Base-by-base conservation (phyloP, 768 basidiomycete species). In the Mycena crocata region DNA sequence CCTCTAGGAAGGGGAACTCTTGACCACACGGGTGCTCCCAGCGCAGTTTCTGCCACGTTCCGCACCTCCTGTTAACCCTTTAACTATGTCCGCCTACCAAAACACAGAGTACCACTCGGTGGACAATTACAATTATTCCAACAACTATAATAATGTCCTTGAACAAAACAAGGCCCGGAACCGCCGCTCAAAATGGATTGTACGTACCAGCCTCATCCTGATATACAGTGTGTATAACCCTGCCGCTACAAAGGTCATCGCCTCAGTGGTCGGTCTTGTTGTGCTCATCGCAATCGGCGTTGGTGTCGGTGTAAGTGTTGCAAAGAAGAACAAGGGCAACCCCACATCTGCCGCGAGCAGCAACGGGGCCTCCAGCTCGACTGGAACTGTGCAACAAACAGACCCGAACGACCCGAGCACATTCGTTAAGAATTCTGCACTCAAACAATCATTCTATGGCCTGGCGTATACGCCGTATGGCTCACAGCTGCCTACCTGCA, bases 401-500 rank as follows among this genome's bases (percentile, higher is more conserved):
- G 77, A 86, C 72, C 80, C 86, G 12, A 83, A 79, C 66, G 88
- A 96, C 76, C 94, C 95, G 3, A 94, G 89, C 77, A 84, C 86
- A 19, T 98, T 97, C 77, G 77, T 80, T 30, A 92, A 90, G 79
- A 87, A 97, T 76, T 52, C 86, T 2, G 84, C 85, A 30, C 79
- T 97, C 49, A 85, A 90, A 68, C 87, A 93, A 70, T 84, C 89
- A 2, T 93, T 98, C 79, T 98, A 90, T 75, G 95, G 93, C 12
- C 71, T 97, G 23, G 95, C 96, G 0, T 98, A 97, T 77, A 95
- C 94, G 0, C 95, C 95, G 13, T 79, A 81, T 19, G 89, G 89
- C 39, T 88, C 90, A 10, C 88, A 90, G 71, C 77, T 90, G 26
- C 94, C 94, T 0, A 73, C 85, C 40, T 95, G 93, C 71, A 89